phyloP scores from a whole-genome alignment of 352 stramenopile genomes.

The Phytophthora tubulina region DNA sequence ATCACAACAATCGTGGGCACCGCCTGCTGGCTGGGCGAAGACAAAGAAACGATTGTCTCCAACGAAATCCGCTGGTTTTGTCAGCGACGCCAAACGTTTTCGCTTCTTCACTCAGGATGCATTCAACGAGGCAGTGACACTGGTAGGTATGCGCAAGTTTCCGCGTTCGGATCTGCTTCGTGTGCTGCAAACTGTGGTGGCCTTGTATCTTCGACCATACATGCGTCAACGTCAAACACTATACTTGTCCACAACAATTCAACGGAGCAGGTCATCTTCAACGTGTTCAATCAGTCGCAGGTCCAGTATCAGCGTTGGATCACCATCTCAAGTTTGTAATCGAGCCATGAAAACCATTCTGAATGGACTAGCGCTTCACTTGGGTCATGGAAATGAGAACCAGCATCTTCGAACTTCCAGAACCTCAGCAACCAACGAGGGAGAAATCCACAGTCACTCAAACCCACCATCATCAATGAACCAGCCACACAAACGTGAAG shows the following conservation, averaged over 20 bases:
- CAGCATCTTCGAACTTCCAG: conserved; percentile 14
- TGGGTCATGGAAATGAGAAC: conserved; percentile 42
- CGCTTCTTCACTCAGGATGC: conserved; percentile 75
- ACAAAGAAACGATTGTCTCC: conserved; percentile 18
- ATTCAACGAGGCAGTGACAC: conserved; percentile 79
- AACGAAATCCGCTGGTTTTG: conserved; percentile 16
- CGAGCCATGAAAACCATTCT: conserved; percentile 58
- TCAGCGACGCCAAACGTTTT: conserved; percentile 49
- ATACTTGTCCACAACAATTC: not conserved
- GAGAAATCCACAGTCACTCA: conserved; percentile 34
- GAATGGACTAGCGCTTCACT: conserved; percentile 56
- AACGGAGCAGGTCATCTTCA: conserved; percentile 26
- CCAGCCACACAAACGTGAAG: conserved; percentile 51
- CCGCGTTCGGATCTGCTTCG: conserved; percentile 62
- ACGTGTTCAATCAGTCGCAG: conserved; percentile 12
- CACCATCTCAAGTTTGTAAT: conserved; percentile 36
- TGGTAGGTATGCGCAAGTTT: conserved; percentile 71
- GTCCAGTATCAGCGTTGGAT: conserved; percentile 12
- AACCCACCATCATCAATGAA: conserved; percentile 29
- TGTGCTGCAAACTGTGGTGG: conserved; percentile 64
- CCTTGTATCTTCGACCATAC: conserved; percentile 59
- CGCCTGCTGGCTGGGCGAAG: conserved; percentile 37
- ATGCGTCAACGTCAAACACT: conserved; percentile 28
- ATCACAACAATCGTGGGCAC: conserved; percentile 22
- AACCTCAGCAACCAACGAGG: conserved; percentile 1